Evolutionary conservation across 2,329 filamentous ascomycete genomes (phyloP).

Genomic region (Scedosporium apiospermum): DNA sequence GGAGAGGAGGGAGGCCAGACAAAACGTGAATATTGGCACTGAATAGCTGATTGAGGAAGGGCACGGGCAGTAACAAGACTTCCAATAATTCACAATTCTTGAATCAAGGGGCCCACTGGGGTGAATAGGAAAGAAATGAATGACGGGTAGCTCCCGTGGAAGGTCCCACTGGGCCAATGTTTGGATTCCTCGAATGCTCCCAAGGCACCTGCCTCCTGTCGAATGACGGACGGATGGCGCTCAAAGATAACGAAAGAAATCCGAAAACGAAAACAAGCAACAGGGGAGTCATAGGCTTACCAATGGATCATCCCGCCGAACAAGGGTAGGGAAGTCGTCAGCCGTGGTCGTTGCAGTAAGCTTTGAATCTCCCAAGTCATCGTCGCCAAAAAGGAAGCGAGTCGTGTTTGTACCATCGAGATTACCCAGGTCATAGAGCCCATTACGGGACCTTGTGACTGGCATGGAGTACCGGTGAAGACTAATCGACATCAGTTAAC

Average conservation of each 20-base stretch:
- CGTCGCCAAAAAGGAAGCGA: slow-evolving; percentile 73
- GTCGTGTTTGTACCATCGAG: slow-evolving; percentile 79
- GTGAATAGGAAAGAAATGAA: slow-evolving; percentile 4
- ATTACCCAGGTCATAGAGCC: slow-evolving; percentile 49
- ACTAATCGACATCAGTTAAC: slow-evolving; percentile 30
- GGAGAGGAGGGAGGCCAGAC: neutral
- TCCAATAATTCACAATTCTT: neutral
- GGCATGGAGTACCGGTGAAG: slow-evolving; percentile 92
- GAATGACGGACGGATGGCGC: neutral
- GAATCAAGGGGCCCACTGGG: neutral
- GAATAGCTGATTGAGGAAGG: neutral
- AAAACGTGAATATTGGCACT: neutral
- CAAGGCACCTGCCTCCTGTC: neutral
- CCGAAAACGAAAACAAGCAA: neutral
- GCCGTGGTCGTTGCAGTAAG: slow-evolving; percentile 43
- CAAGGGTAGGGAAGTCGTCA: slow-evolving; percentile 81
- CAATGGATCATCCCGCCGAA: slow-evolving; percentile 52
- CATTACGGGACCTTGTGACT: slow-evolving; percentile 60
- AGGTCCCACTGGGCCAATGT: neutral
- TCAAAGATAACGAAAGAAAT: neutral
- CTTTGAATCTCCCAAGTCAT: slow-evolving; percentile 32
- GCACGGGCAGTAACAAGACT: neutral
- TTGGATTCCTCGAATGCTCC: neutral
- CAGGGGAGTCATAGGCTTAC: slow-evolving; percentile 28
- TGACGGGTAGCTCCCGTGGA: slow-evolving; percentile 1